Evolutionary conservation across 2,329 filamentous ascomycete species (phyloP).

Genomic region (Metarhizium guizhouense): DNA sequence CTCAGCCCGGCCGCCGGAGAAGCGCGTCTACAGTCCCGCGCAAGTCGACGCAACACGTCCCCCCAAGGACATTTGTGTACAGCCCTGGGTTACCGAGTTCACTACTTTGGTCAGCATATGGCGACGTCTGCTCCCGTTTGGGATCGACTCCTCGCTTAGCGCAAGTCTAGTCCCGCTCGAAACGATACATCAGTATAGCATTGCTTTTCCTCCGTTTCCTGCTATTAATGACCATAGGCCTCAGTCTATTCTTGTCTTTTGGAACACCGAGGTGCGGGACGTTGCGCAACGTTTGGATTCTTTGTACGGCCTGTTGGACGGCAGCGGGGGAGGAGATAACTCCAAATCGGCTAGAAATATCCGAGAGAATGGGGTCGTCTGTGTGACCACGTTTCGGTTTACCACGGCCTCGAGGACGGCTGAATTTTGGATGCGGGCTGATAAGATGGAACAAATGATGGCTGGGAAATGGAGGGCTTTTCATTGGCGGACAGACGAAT

Average conservation of each 20-base stretch:
- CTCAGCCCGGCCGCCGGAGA: constrained; percentile 12
- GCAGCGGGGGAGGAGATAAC: not conserved
- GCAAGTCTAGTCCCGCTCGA: not conserved
- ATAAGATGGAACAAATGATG: not conserved
- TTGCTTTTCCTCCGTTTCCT: not conserved
- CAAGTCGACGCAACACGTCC: not conserved
- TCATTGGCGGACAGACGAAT: not conserved
- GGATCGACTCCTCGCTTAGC: not conserved
- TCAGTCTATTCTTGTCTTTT: not conserved
- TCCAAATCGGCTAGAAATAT: not conserved
- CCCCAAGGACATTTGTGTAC: not conserved
- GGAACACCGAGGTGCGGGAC: not conserved
- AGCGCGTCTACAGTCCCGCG: constrained; percentile 5
- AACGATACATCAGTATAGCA: not conserved
- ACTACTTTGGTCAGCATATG: not conserved
- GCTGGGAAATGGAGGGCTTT: not conserved
- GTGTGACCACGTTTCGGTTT: not conserved
- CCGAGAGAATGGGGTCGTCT: not conserved
- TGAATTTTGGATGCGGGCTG: not conserved
- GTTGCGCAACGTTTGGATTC: not conserved
- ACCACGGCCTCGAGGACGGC: not conserved
- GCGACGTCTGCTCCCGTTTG: not conserved
- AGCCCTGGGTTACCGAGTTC: not conserved
- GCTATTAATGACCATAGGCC: not conserved
- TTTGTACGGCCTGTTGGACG: not conserved